Conservation (phyloP, 345 rosid genomes). For the Acer yangbiense region DNA sequence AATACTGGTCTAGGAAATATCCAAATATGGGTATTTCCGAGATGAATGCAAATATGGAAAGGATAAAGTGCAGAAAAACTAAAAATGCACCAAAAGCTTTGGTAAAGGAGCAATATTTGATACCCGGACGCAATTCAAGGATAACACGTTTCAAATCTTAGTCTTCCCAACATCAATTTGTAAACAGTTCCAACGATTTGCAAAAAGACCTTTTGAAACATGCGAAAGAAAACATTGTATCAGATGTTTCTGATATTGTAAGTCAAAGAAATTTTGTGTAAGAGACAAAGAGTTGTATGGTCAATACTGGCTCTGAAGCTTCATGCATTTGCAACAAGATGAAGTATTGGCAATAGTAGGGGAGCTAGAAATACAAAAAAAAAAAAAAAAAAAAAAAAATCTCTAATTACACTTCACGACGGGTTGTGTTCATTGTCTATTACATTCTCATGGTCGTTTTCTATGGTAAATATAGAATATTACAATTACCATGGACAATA, state of each 20-base stretch:
- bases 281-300: slow-evolving; percentile 31
- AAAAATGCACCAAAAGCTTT: slow-evolving; percentile 5
- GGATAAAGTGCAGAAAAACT: too few species aligned
- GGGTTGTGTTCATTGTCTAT: too few species aligned
- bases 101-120: slow-evolving; percentile 43
- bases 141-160: slow-evolving; percentile 71
- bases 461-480: too few species aligned
- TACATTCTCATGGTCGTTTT: too few species aligned
- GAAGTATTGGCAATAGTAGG: slow-evolving; percentile 48
- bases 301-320: slow-evolving; percentile 27
- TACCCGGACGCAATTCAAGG: slow-evolving; percentile 47
- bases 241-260: slow-evolving; percentile 8
- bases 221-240: too few species aligned
- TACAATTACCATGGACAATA: too few species aligned
- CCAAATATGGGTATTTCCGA: background rate
- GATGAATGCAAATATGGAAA: too few species aligned
- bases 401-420: too few species aligned
- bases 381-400: too few species aligned
- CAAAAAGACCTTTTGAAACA: too few species aligned
- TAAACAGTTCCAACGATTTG: too few species aligned
- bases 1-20: slow-evolving; percentile 18
- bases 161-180: slow-evolving; percentile 33
- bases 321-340: slow-evolving; percentile 59
- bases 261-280: slow-evolving; percentile 27
- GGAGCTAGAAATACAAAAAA: too few species aligned